Conservation (phyloP, 176 grass and related monocot genomes). For the Sorghum bicolor region DNA sequence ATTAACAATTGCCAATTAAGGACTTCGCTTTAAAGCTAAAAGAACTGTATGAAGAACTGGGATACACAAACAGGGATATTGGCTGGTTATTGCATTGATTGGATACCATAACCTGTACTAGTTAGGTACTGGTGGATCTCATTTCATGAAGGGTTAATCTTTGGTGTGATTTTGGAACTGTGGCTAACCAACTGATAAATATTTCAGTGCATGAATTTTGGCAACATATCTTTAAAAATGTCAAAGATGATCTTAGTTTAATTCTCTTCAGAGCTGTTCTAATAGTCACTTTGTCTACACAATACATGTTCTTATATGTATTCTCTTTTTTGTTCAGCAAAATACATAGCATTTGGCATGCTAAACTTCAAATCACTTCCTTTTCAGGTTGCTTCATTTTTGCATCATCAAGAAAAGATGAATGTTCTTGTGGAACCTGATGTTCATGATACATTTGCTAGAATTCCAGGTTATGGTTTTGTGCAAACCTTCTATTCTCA, state of each 20-base stretch:
- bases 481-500: conserved; percentile 97
- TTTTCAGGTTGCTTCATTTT: conserved; percentile 77
- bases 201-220: conserved; percentile 1
- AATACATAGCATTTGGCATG: not conserved
- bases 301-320: conserved; percentile 5
- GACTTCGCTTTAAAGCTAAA: conserved; percentile 18
- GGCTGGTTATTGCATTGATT: not conserved
- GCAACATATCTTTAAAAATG: conserved; percentile 7
- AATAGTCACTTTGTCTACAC: not conserved
- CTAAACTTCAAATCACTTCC: conserved; percentile 13
- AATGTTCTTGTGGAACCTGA: conserved; percentile 99
- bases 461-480: conserved; percentile 99
- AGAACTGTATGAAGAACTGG: not conserved
- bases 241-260: not conserved
- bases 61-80: not conserved
- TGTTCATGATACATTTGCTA: conserved; percentile 98
- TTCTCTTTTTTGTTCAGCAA: conserved; percentile 12
- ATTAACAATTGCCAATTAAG: not conserved
- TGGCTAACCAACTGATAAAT: not conserved
- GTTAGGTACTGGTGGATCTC: not conserved
- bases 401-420: conserved; percentile 96
- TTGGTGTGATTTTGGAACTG: not conserved
- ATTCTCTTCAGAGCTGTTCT: conserved; percentile 4
- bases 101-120: not conserved
- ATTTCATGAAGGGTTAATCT: conserved; percentile 1